Base-by-base conservation (phyloP, 2,329 filamentous ascomycete species). In the Albifimbria verrucaria region DNA sequence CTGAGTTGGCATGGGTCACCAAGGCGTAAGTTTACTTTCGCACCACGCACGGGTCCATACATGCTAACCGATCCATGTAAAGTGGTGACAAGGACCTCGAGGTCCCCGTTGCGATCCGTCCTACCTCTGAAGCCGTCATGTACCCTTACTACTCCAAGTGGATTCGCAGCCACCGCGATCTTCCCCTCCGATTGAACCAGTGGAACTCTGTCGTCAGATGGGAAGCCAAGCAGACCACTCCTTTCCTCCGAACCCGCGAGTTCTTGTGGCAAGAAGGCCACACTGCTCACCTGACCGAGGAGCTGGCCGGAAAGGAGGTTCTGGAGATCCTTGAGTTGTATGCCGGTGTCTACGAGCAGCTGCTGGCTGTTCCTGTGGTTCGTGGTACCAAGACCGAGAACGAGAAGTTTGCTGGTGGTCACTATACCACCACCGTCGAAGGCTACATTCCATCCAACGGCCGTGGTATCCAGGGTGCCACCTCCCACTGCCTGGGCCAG, bases 251-350 rank as follows among this genome's bases (percentile, higher is more conserved):
- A 63, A 93, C 93, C 45, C 82, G 95, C 70, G 94, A 99, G 72
- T 99, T 99, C 73, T 75, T 97, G 60, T 99, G 94, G 94, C 94
- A 99, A 72, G 94, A 99, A 76, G 92, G 92, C 22, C 94, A 97
- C 76, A 84, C 81, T 26, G 94, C 94, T 43, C 92, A 97, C 72
- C 73, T 97, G 65, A 96, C 89, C 1, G 86, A 96, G 71, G 80
- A 89, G 62, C 81, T 85, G 58, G 93, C 94, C 44, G 87, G 85
- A 48, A 80, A 89, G 66, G 95, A 99, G 70, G 94, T 97, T 10
- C 75, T 94, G 55, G 82, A 97, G 73, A 99, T 99, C 60, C 83
- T 99, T 44, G 92, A 97, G 68, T 85, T 90, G 62, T 99, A 99
- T 66, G 90, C 92, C 43, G 85, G 86, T 59, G 86, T 99, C 55